phyloP scores from a whole-genome alignment of 208 protist genomes.

The Spironucleus salmonicida region DNA sequence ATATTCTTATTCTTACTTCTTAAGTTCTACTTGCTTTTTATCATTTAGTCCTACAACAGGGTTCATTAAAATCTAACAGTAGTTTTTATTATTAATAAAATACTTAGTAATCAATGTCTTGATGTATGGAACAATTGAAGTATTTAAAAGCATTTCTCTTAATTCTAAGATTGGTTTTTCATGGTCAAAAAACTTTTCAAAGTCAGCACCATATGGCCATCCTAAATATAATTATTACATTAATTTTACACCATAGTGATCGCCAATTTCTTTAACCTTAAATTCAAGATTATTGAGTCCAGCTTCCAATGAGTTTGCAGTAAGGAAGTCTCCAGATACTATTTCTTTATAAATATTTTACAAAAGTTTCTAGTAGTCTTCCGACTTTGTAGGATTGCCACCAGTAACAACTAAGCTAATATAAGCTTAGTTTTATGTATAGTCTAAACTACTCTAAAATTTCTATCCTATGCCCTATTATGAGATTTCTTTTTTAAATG shows the following conservation, averaged over 20 bases:
- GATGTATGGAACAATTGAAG: neutral
- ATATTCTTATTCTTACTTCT: neutral
- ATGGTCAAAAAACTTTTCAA: neutral
- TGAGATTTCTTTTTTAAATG: neutral
- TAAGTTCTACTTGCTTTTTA: neutral
- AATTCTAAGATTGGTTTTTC: neutral
- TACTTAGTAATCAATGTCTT: neutral
- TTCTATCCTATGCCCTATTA: neutral
- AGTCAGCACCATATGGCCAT: neutral
- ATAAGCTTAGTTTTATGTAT: neutral
- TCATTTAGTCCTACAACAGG: neutral
- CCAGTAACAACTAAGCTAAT: neutral
- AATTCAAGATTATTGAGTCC: slow-evolving; percentile 15
- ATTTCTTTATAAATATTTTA: no score
- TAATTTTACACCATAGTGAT: neutral
- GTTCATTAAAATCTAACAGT: neutral
- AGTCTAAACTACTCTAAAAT: neutral
- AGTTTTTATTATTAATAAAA: neutral
- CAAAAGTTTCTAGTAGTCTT: no score
- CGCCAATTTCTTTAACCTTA: neutral
- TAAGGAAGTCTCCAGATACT: neutral
- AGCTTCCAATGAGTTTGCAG: neutral
- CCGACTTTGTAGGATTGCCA: neutral
- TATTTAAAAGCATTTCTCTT: neutral
- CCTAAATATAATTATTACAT: neutral